phyloP scores from a whole-genome alignment of 495 filamentous ascomycete species.

The Durotheca rogersii region DNA sequence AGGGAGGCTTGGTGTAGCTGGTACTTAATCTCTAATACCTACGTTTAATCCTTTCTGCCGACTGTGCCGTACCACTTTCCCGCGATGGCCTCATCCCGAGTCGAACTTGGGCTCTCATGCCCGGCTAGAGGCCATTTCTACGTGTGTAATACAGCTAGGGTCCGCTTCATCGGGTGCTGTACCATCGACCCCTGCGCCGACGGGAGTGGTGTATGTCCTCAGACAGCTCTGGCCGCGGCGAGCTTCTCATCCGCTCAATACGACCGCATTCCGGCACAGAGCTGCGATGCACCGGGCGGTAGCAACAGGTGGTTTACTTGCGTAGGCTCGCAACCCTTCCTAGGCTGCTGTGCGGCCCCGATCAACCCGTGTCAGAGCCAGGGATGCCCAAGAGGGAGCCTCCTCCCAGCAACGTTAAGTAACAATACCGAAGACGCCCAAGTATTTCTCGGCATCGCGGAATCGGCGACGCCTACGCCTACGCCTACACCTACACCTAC shows the following conservation, averaged over 20 bases:
- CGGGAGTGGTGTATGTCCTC: constrained; percentile 23
- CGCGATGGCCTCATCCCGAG: constrained; percentile 12
- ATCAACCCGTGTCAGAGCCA: constrained; percentile 11
- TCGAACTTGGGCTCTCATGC: constrained; percentile 27
- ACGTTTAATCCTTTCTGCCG: not conserved
- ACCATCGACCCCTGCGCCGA: constrained; percentile 29
- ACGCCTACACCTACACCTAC: constrained; percentile 8
- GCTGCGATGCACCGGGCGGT: constrained; percentile 17
- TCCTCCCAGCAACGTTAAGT: constrained; percentile 25
- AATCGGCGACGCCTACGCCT: not conserved
- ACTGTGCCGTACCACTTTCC: not conserved
- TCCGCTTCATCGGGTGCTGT: constrained; percentile 29
- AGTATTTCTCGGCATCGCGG: constrained; percentile 11
- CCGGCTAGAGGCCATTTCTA: constrained; percentile 26
- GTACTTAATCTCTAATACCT: not conserved
- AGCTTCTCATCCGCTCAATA: constrained; percentile 28
- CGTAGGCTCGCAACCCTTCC: constrained; percentile 19
- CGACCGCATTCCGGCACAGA: constrained; percentile 18
- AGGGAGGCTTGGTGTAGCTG: not conserved
- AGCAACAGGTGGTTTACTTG: constrained; percentile 24
- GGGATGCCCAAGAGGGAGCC: constrained; percentile 28
- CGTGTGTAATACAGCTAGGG: constrained; percentile 16
- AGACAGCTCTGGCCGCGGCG: constrained; percentile 7
- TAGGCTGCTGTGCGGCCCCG: constrained; percentile 19
- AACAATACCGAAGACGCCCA: constrained; percentile 9